These are phyloP conservation scores for Monosporozyma siamensis DNA, from an alignment of 805 yeast genomes.

Conservation along the genomic window DNA sequence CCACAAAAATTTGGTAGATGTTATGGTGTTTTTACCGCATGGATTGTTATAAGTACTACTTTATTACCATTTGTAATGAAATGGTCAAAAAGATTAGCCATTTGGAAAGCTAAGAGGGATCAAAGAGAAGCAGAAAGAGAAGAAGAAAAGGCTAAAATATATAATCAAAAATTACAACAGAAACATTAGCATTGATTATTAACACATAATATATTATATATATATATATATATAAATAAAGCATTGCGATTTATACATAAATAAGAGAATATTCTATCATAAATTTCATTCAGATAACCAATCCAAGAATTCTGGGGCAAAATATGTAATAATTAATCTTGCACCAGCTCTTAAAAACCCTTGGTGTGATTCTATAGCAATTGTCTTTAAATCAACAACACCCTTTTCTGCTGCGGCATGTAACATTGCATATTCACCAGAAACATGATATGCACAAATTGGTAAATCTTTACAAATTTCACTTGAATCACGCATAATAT, in stretches of 20 bases:
- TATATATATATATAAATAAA: background rate
- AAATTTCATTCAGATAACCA: slow-evolving; percentile 45
- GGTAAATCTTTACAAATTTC: slow-evolving; percentile 78
- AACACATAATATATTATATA: background rate
- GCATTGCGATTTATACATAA: background rate
- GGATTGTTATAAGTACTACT: slow-evolving; percentile 45
- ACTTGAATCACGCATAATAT: slow-evolving; percentile 81
- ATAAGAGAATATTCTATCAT: background rate
- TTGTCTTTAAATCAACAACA: slow-evolving; percentile 68
- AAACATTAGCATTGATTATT: too few relatives aligned
- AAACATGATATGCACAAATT: slow-evolving; percentile 88
- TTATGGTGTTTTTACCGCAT: slow-evolving; percentile 48
- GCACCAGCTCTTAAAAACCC: slow-evolving; percentile 97
- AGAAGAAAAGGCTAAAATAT: background rate
- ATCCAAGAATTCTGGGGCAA: slow-evolving; percentile 90
- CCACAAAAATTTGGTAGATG: slow-evolving; percentile 41
- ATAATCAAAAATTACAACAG: background rate
- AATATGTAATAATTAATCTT: slow-evolving; percentile 78
- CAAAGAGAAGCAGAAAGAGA: background rate
- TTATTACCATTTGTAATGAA: slow-evolving; percentile 38
- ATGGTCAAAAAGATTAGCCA: slow-evolving; percentile 21
- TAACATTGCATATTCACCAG: slow-evolving; percentile 96
- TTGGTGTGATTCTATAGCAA: slow-evolving; percentile 77
- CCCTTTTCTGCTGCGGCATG: slow-evolving; percentile 98
- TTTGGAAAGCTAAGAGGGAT: slow-evolving; percentile 10